phyloP scores from a whole-genome alignment of 148 eudicot species.

The Fagopyrum tataricum region DNA sequence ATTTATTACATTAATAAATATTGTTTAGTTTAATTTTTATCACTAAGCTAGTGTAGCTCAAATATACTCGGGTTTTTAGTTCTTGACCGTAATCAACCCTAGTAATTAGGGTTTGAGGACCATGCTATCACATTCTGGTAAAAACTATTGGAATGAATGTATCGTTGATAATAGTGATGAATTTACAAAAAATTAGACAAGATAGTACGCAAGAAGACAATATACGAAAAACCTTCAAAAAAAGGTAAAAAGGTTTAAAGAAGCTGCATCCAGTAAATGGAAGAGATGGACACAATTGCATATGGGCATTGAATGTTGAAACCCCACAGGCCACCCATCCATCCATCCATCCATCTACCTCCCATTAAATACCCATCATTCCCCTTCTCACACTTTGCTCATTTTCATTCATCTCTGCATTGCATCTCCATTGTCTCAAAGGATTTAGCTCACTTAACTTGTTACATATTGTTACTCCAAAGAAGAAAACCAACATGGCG shows the following conservation, averaged over 20 bases:
- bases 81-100: too few relatives aligned
- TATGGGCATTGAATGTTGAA: neutral
- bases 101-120: too few relatives aligned
- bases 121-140: too few relatives aligned
- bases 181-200: neutral
- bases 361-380: neutral
- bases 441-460: neutral
- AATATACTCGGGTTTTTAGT: too few relatives aligned
- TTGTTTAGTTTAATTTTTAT: too few relatives aligned
- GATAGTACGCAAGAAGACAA: too few relatives aligned
- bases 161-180: too few relatives aligned
- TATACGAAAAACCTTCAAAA: neutral
- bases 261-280: neutral
- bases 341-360: constrained; percentile 5
- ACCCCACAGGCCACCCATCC: constrained; percentile 1
- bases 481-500: neutral
- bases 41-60: too few relatives aligned
- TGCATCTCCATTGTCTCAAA: neutral
- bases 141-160: too few relatives aligned
- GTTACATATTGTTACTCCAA: neutral
- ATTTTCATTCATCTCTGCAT: neutral
- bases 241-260: neutral
- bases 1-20: too few relatives aligned
- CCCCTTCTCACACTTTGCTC: neutral
- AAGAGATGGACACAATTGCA: neutral